Conservation (phyloP, 2,329 filamentous ascomycete species). For the Dryadomyces quercus-mongolicae region DNA sequence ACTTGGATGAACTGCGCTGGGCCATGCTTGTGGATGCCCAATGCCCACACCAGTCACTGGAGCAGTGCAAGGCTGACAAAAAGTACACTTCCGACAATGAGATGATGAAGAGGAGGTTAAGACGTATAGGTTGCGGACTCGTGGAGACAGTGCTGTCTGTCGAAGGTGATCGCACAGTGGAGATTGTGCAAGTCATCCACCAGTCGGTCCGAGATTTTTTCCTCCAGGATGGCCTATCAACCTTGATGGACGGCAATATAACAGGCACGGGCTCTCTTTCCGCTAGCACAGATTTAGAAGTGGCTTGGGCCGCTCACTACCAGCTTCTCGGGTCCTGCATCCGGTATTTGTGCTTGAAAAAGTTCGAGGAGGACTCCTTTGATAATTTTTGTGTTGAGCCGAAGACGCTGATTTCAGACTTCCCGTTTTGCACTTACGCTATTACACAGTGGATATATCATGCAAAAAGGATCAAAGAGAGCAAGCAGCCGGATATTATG, state of each 20-base stretch:
- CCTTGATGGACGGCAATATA: not conserved
- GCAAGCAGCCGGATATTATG: not conserved
- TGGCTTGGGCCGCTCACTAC: not conserved
- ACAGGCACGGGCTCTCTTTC: not conserved
- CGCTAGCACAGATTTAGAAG: not conserved
- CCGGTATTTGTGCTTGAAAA: not conserved
- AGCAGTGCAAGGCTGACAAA: not conserved
- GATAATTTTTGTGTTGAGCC: not conserved
- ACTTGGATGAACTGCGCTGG: not conserved
- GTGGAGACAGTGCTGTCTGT: not conserved
- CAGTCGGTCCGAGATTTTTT: conserved; percentile 23
- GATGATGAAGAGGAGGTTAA: not conserved
- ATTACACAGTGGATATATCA: not conserved
- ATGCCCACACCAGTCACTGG: not conserved
- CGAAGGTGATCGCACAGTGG: not conserved
- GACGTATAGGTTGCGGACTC: not conserved
- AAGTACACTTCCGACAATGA: not conserved
- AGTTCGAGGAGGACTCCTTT: not conserved
- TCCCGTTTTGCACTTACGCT: not conserved
- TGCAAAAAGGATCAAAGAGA: not conserved
- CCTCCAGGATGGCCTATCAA: not conserved
- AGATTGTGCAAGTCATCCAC: conserved; percentile 21
- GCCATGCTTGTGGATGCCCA: not conserved
- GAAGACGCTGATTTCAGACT: not conserved
- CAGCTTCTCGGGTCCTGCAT: not conserved